These are phyloP conservation scores for Aulographum hederae DNA, from an alignment of 2,329 filamentous ascomycete species.

Conservation along the genomic window DNA sequence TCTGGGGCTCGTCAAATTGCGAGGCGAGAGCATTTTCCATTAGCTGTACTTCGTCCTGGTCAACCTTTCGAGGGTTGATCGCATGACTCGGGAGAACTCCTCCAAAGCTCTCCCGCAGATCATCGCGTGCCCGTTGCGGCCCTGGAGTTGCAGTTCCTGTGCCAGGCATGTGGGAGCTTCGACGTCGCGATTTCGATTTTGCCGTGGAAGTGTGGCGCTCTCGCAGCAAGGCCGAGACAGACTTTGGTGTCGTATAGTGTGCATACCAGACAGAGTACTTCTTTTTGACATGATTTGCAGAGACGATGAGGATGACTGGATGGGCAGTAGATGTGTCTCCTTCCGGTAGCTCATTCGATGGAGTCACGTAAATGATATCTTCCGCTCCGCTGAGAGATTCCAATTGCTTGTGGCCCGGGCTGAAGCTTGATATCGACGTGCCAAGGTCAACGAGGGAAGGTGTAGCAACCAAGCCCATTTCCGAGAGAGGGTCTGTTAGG, in stretches of 20 bases:
- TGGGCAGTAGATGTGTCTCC: constrained; percentile 25
- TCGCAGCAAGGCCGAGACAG: constrained; percentile 21
- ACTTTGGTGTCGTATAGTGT: constrained; percentile 54
- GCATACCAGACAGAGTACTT: constrained; percentile 75
- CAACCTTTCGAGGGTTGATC: too few relatives aligned
- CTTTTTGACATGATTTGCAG: constrained; percentile 57
- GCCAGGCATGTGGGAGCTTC: constrained; percentile 45
- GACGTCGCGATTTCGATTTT: constrained; percentile 35
- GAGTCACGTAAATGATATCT: constrained; percentile 68
- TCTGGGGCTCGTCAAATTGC: constrained; percentile 28
- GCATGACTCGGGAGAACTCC: too few relatives aligned
- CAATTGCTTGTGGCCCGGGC: constrained; percentile 17
- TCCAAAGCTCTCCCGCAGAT: constrained; percentile 10
- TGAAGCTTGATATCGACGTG: constrained; percentile 10
- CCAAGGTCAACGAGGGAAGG: constrained; percentile 12
- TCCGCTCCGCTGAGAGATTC: constrained; percentile 58
- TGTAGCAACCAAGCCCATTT: constrained; percentile 62
- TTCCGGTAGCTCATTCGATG: constrained; percentile 34
- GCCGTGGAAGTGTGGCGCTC: constrained; percentile 20
- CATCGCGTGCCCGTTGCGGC: constrained; percentile 21
- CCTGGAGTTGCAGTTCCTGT: constrained; percentile 64
- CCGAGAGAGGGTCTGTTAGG: constrained; percentile 68
- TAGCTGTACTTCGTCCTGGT: constrained; percentile 14
- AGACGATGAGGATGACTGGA: constrained; percentile 56
- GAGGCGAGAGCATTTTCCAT: constrained; percentile 29